Evolutionary conservation across 352 stramenopile genomes (phyloP), one percentile per base, ranked within the genome.

Genomic region (Globisporangium irregulare): DNA sequence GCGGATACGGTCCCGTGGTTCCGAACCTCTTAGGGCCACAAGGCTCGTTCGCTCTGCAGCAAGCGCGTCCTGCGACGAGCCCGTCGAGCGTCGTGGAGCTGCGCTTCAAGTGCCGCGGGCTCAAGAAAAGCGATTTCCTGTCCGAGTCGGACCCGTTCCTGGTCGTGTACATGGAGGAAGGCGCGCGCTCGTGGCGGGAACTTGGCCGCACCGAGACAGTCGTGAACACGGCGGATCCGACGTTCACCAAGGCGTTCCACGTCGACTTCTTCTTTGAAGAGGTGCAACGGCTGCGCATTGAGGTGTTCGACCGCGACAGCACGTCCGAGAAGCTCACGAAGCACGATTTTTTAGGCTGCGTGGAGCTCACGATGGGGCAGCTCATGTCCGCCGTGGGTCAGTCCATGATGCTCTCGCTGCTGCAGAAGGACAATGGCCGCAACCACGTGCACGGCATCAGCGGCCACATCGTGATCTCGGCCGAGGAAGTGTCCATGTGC

Each of bases 251-350:
- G 29, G 78, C 78, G 7, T 84, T 95, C 53, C 74, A 92, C 60
- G 34, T 92, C 25, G 84, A 91, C 59, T 93, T 87, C 62, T 90
- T 87, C 67, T 93, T 93, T 64, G 85, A 93, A 65, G 88, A 96
- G 36, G 80, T 95, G 1, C 88, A 96, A 74, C 79, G 81, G 12
- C 67, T 96, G 43, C 73, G 84, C 24, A 71, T 96, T 12, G 88
- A 96, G 41, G 81, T 92, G 0, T 96, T 91, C 70, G 86, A 96
- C 72, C 80, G 86, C 22, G 85, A 94, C 73, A 86, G 81, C 63
- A 57, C 62, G 24, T 94, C 82, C 0, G 81, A 91, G 32, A 79
- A 72, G 66, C 73, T 93, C 18, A 77, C 70, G 4, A 73, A 73
- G 10, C 84, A 93, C 62, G 84, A 93, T 67, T 93, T 93, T 59